Base-by-base conservation (phyloP, 495 filamentous ascomycete species). In the Aspergillus haitiensis region DNA sequence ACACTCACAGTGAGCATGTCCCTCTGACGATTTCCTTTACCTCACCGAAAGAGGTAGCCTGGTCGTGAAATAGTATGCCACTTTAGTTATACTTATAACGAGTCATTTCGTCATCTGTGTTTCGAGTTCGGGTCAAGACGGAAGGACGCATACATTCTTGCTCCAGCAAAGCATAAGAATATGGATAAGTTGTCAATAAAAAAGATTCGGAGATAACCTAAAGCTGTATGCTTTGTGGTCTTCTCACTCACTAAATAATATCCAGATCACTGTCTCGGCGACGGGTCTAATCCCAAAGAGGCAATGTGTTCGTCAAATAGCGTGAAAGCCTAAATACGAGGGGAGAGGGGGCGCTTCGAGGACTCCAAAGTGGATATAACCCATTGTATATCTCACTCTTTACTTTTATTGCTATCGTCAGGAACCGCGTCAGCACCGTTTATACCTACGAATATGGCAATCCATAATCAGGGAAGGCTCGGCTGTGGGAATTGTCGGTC, bases 401-500 rank as follows among this genome's bases (percentile, higher is more conserved):
- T 27, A 32, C 6, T 6, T 6, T 16, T 52, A n/a, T 33, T 6
- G 1, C 15, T n/a, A 40, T 36, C 4, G 9, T 3, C 21, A 27
- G 21, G 1, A 27, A 3, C 21, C 3, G 21, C 3, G 3, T 27
- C 21, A 27, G 3, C 1, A 1, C 34, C 8, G 35, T 12, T 39
- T 18, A 18, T 21, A n/a, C n/a, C 0, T 18, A 21, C 51, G 34
- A 40, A 11, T 15, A 54, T 54, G 51, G 9, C 51, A 37, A 33
- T 37, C 16, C 6, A 13, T 18, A 54, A 39, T 3, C 42, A 13
- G 7, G 34, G 34, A 4, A 54, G 51, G 16, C 51, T 40, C 12
- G 51, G 31, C 2, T 54, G 51, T 21, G 51, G 42, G 36, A 54
- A 54, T 21, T 54, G 51, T 54, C 51, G 51, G 11, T n/a, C 31